Conservation (phyloP, 768 basidiomycete genomes). For the Rhodotorula diobovata region DNA sequence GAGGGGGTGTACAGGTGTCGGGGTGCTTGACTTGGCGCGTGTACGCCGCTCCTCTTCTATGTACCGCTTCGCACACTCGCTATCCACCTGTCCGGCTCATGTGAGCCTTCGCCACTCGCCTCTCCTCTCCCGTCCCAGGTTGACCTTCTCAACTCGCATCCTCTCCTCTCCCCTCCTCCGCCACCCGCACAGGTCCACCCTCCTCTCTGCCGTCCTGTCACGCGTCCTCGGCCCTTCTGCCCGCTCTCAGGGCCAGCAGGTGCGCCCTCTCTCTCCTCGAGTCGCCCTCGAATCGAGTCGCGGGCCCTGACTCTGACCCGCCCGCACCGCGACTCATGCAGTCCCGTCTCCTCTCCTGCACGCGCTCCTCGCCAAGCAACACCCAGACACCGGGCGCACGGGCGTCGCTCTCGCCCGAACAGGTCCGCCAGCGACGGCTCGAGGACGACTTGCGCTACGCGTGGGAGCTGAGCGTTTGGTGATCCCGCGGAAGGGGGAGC, state of each 20-base stretch:
- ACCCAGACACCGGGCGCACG: too few species aligned
- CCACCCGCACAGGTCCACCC: neutral
- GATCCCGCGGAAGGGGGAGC: neutral
- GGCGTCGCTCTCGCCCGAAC: neutral
- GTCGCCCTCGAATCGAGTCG: too few species aligned
- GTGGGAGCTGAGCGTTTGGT: neutral
- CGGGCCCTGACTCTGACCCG: too few species aligned
- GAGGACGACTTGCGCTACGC: neutral
- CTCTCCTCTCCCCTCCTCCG: neutral
- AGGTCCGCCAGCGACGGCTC: neutral
- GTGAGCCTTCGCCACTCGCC: too few species aligned
- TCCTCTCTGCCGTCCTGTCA: constrained; percentile 1
- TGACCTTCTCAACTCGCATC: neutral
- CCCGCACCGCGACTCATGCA: neutral
- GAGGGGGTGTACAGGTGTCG: too few species aligned
- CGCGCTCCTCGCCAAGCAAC: neutral
- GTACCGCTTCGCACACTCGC: too few species aligned
- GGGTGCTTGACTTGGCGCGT: too few species aligned
- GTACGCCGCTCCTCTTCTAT: too few species aligned
- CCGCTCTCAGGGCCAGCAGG: too few species aligned
- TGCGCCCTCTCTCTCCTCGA: too few species aligned
- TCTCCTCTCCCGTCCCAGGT: too few species aligned
- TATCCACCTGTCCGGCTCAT: too few species aligned
- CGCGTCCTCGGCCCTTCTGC: neutral
- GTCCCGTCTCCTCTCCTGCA: neutral